These are phyloP conservation scores for Chytriomyces sp. DNA, from an alignment of 192 early-diverging fungal species.

Conservation along the genomic window DNA sequence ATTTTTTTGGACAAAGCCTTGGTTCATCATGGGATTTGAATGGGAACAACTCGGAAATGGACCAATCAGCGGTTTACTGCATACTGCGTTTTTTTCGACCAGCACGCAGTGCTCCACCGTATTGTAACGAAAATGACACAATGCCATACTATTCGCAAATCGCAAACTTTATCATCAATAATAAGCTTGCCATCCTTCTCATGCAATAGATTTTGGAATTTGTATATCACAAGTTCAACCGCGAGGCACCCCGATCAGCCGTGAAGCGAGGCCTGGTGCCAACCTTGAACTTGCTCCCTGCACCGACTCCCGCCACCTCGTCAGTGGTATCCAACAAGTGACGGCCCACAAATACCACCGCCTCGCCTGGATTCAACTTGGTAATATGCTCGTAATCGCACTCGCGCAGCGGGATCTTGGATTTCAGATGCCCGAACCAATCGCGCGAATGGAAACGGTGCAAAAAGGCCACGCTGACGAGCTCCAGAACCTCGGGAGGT, in stretches of 20 bases:
- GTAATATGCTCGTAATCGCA: constrained; percentile 26
- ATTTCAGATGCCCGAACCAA: constrained; percentile 35
- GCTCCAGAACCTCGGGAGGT: constrained; percentile 36
- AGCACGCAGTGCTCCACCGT: too few relatives aligned
- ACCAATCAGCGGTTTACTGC: too few relatives aligned
- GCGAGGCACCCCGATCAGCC: constrained; percentile 3
- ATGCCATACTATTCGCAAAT: too few relatives aligned
- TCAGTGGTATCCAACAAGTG: background rate
- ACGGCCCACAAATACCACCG: constrained; percentile 28
- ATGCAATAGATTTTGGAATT: too few relatives aligned
- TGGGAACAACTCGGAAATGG: too few relatives aligned
- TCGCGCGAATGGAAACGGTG: constrained; percentile 37
- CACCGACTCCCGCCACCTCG: background rate
- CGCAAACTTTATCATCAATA: too few relatives aligned
- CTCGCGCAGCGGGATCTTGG: constrained; percentile 24
- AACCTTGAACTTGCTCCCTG: background rate
- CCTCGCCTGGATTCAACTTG: constrained; percentile 29
- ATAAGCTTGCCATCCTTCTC: too few relatives aligned
- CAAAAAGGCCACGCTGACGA: constrained; percentile 25
- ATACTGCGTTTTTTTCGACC: too few relatives aligned
- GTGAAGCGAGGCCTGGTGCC: background rate
- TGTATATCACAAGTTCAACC: constrained; percentile 7
- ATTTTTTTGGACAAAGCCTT: too few relatives aligned
- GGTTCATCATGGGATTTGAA: too few relatives aligned
- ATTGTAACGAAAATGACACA: too few relatives aligned